These are phyloP conservation scores for Xylaria multiplex DNA, from an alignment of 2,329 filamentous ascomycete species.

Conservation along the genomic window DNA sequence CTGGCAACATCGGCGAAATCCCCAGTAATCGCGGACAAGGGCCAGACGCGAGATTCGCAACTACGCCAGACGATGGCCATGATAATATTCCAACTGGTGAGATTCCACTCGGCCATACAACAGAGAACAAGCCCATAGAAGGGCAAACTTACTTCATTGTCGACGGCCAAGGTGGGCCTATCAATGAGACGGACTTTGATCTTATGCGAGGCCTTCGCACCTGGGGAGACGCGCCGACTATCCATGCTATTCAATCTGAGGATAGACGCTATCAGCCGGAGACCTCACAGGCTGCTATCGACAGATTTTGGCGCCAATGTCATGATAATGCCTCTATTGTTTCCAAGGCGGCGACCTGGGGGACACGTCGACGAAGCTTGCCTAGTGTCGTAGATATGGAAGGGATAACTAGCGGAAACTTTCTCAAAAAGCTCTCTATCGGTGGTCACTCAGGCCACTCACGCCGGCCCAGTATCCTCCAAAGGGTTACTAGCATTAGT, in stretches of 20 bases:
- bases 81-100: constrained; percentile 54
- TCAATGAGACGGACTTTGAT: constrained; percentile 59
- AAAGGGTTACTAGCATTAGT: constrained; percentile 61
- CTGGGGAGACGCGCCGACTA: constrained; percentile 61
- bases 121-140: constrained; percentile 60
- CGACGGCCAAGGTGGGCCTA: constrained; percentile 50
- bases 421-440: constrained; percentile 71
- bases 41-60: constrained; percentile 30
- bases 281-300: constrained; percentile 64
- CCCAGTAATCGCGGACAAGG: constrained; percentile 24
- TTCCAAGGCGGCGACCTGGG: constrained; percentile 74
- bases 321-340: constrained; percentile 67
- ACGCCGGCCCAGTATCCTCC: constrained; percentile 65
- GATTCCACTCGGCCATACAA: constrained; percentile 58
- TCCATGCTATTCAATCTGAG: constrained; percentile 56
- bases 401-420: constrained; percentile 66
- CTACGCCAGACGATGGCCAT: constrained; percentile 39
- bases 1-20: constrained; percentile 30
- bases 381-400: constrained; percentile 69
- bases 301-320: constrained; percentile 61
- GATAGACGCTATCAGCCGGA: constrained; percentile 56
- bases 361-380: constrained; percentile 73
- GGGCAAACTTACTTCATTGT: constrained; percentile 62
- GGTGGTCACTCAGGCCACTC: constrained; percentile 53
- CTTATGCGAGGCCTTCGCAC: constrained; percentile 60